phyloP scores from a whole-genome alignment of 1,284 basidiomycete species.

The Pholiota adiposa region DNA sequence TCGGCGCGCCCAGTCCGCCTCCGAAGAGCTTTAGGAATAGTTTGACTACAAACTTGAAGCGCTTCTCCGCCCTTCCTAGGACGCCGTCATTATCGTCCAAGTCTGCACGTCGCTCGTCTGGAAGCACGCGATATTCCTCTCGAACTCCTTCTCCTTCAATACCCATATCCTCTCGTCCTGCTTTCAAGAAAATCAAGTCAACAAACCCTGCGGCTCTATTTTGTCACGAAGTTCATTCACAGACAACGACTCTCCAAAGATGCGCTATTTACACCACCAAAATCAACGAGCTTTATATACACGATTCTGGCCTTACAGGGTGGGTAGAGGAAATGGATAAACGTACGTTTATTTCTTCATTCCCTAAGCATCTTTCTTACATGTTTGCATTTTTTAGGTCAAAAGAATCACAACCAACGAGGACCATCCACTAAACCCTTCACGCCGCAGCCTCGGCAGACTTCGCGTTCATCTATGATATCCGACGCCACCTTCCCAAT shows the following conservation, averaged over 20 bases:
- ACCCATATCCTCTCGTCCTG: slow-evolving; percentile 18
- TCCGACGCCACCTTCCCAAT: slow-evolving; percentile 81
- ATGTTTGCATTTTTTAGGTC: slow-evolving; percentile 17
- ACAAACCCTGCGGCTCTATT: slow-evolving; percentile 75
- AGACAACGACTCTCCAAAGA: slow-evolving; percentile 71
- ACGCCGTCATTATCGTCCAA: slow-evolving; percentile 50
- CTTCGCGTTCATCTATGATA: slow-evolving; percentile 69
- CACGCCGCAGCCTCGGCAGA: slow-evolving; percentile 58
- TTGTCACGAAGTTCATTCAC: slow-evolving; percentile 67
- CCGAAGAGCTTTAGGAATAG: slow-evolving; percentile 53
- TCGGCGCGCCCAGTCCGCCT: slow-evolving; percentile 47
- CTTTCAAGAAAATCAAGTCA: slow-evolving; percentile 25
- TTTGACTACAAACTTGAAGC: slow-evolving; percentile 51
- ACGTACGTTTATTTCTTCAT: slow-evolving; percentile 46
- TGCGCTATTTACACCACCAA: slow-evolving; percentile 80
- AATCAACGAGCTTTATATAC: slow-evolving; percentile 80
- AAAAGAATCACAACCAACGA: slow-evolving; percentile 18
- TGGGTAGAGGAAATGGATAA: slow-evolving; percentile 69
- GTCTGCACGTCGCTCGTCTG: slow-evolving; percentile 33
- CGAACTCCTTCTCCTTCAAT: slow-evolving; percentile 36
- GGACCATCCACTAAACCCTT: slow-evolving; percentile 32
- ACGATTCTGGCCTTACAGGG: slow-evolving; percentile 79
- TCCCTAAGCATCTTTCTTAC: background rate
- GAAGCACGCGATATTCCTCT: slow-evolving; percentile 39
- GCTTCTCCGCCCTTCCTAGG: slow-evolving; percentile 62